Evolutionary conservation across 2,329 filamentous ascomycete species (phyloP).

Genomic region (Penicillium sclerotiorum): DNA sequence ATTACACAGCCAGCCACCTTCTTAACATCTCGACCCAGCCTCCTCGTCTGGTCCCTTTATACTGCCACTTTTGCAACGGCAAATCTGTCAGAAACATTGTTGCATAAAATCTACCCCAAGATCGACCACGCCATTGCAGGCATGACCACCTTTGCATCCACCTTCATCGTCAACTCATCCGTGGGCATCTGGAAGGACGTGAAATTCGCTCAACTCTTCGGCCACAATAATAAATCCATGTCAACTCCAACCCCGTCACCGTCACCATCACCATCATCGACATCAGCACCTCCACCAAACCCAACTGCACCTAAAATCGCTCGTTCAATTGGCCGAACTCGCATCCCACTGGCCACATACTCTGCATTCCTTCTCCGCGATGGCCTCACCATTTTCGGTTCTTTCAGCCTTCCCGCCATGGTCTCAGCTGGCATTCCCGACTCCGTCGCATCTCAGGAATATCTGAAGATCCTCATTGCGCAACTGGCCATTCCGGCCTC

Average conservation of each 20-base stretch:
- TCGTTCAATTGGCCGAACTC: slow-evolving; percentile 31
- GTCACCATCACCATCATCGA: neutral
- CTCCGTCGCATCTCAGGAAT: slow-evolving; percentile 77
- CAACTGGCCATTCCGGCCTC: slow-evolving; percentile 79
- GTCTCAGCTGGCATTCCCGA: slow-evolving; percentile 59
- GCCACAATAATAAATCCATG: slow-evolving; percentile 24
- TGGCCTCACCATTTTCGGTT: slow-evolving; percentile 75
- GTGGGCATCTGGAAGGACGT: slow-evolving; percentile 81
- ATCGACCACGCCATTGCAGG: slow-evolving; percentile 68
- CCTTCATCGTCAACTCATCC: slow-evolving; percentile 73
- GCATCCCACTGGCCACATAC: slow-evolving; percentile 51
- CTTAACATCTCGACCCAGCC: slow-evolving; percentile 44
- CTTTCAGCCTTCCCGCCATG: slow-evolving; percentile 35
- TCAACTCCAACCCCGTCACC: slow-evolving; percentile 1
- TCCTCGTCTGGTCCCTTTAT: slow-evolving; percentile 62
- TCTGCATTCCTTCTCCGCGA: slow-evolving; percentile 76
- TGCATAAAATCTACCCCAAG: slow-evolving; percentile 59
- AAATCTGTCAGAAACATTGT: slow-evolving; percentile 77
- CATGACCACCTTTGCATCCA: slow-evolving; percentile 74
- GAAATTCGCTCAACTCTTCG: slow-evolving; percentile 77
- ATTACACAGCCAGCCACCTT: slow-evolving; percentile 41
- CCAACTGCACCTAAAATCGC: slow-evolving; percentile 24
- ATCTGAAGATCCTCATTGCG: slow-evolving; percentile 79
- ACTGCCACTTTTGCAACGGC: slow-evolving; percentile 85
- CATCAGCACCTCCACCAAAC: slow-evolving; percentile 6